Evolutionary conservation across 345 rosid species (phyloP), one percentile per base, ranked within the genome.

Genomic region (Populus pruinosa): DNA sequence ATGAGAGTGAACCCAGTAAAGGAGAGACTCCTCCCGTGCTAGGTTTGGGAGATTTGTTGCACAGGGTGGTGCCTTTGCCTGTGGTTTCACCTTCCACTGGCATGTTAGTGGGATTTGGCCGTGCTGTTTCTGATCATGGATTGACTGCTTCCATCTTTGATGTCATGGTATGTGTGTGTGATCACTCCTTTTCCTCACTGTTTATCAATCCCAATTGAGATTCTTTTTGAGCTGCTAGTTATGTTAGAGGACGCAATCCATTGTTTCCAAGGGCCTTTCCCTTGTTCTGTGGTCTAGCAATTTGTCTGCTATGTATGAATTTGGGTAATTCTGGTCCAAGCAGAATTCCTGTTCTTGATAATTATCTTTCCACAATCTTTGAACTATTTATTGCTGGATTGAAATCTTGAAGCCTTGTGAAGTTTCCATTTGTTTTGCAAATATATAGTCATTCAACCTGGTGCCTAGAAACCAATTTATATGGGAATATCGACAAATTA

Each of bases 91-190:
- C 97, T 73, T 80, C 83, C 39, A 80, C 82, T 65, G 90, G 90
- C 25, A 49, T 78, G 80, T 85, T 93, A 61, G 94, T 95, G 70
- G 99, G 96, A 33, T 91, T 95, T 47, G 97, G 97, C 44, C 90
- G 97, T 49, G 98, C 92, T 5, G 91, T 93, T 81, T 91, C 98
- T 77, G 98, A 95, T 80, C 12, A 73, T 49, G 91, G 92, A 72
- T 87, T 95, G 87, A 93, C 97, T 17, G 98, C 99, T 71, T 89
- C 99, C 69, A 87, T 95, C 59, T 81, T 88, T 41, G 97, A 95
- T 85, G 86, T 93, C 66, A 86, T 92, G 98, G 97, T 90, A 80
- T 31, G 25, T 36, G 44, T 33, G 7, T 0, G 10, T 13, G 12
- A 21, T 23, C 1, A n/a, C 12, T 2, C 12, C 6, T 18, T 47